Base-by-base conservation (phyloP, 1,284 basidiomycete species). In the Puccinia novopanici region DNA sequence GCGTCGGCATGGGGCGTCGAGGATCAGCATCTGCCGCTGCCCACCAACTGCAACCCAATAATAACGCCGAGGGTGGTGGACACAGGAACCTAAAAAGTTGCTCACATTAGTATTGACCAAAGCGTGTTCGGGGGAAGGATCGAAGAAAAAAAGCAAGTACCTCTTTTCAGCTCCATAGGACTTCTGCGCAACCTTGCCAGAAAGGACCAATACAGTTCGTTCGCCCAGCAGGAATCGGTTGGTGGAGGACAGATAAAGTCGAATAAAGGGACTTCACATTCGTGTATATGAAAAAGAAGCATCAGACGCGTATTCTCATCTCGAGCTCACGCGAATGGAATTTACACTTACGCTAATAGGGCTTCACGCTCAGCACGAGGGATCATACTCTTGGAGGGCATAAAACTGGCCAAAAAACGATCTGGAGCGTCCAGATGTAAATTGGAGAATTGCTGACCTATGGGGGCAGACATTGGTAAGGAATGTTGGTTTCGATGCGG, bases 1-100 rank as follows among this genome's bases (percentile, higher is more conserved):
- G 50, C 19, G 42, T 72, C n/a, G 73, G 37, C 40, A 75, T 57
- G 9, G 70, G 78, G 8, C 68, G 81, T 19, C 78, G 67, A 61
- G 83, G 82, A 79, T 85, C 84, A 54, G 84, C 84, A 42, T 85
- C 84, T 19, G 77, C 77, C 24, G 77, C 77, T 59, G 85, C 83
- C 93, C 94, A 98, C 95, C 95, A 98, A 37, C 92, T 92, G 84
- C 93, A 92, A 68, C 95, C 96, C 84, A 97, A 92, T 88, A 98
- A 90, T 84, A 95, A 92, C 50, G 94, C 95, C 70, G 94, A 94
- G 4, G 95, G 95, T 75, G 95, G 95, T 1, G 96, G 96, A 85
- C 95, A 97, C 19, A 98, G 89, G 89, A 98, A 98, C 71, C 91
- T 89, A 81, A n/a, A 37, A 59, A 61, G n/a, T 19, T 45, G 79